Evolutionary conservation across 352 stramenopile species (phyloP).

Genomic region (Poterioochromonas sp.): DNA sequence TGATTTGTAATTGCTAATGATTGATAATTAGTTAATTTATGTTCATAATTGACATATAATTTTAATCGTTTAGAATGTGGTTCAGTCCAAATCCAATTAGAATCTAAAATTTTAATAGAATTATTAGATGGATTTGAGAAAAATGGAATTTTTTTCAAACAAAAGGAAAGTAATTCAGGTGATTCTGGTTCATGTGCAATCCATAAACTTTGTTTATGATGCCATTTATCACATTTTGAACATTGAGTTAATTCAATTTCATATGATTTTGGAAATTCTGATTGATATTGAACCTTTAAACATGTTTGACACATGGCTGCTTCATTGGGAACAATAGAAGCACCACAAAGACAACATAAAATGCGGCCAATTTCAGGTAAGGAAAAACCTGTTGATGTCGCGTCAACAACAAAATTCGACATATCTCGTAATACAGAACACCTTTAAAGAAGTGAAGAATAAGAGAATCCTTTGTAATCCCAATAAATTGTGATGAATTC

Average conservation of each 20-base stretch:
- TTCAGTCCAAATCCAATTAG: conserved; percentile 99
- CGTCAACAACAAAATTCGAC: too few species aligned
- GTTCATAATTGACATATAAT: conserved; percentile 86
- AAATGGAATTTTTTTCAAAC: neutral
- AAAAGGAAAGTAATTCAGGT: neutral
- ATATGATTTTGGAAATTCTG: conserved; percentile 88
- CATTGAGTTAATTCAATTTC: conserved; percentile 90
- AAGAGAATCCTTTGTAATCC: too few species aligned
- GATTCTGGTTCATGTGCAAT: neutral
- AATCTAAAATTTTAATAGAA: conserved; percentile 90
- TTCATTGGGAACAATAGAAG: conserved; percentile 90
- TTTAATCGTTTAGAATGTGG: conserved; percentile 96
- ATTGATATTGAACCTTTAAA: conserved; percentile 89
- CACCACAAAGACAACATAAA: conserved; percentile 95
- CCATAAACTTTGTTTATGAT: conserved; percentile 66
- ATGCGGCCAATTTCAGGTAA: conserved; percentile 40
- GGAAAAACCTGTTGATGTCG: too few species aligned
- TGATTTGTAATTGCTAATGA: conserved; percentile 95
- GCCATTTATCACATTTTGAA: conserved; percentile 81
- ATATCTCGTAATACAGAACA: too few species aligned
- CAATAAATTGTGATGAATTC: too few species aligned
- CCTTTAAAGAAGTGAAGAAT: too few species aligned
- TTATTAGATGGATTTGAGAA: neutral
- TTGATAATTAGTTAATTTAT: conserved; percentile 77
- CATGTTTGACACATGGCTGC: conserved; percentile 97